Evolutionary conservation across 2,329 filamentous ascomycete species (phyloP).

Genomic region (Penicillium sp.): DNA sequence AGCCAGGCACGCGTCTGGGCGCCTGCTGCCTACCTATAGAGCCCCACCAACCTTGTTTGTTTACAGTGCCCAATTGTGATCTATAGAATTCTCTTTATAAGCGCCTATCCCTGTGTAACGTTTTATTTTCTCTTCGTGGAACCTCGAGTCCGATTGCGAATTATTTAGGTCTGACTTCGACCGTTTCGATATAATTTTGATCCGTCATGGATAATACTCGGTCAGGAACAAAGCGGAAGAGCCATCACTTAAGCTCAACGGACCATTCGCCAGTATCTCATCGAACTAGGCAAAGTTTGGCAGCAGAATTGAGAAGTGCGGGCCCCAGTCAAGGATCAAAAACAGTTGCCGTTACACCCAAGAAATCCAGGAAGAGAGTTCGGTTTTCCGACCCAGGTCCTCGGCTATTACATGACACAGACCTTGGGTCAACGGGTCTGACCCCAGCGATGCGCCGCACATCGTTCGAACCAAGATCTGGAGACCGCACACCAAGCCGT

Average conservation of each 20-base stretch:
- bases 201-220: conserved; percentile 28
- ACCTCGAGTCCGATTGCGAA: background rate
- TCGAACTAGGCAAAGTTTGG: conserved; percentile 16
- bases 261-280: conserved; percentile 18
- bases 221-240: conserved; percentile 28
- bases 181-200: background rate
- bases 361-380: conserved; percentile 42
- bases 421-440: conserved; percentile 41
- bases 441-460: conserved; percentile 46
- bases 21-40: conserved; percentile 17
- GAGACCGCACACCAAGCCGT: conserved; percentile 30
- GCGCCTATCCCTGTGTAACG: conserved; percentile 6
- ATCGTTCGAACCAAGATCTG: conserved; percentile 30
- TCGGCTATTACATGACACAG: conserved; percentile 19
- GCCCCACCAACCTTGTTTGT: conserved; percentile 26
- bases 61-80: conserved; percentile 23
- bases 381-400: conserved; percentile 48
- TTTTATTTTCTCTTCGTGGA: background rate
- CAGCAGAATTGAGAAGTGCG: background rate
- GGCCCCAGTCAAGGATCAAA: background rate
- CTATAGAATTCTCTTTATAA: conserved; percentile 18
- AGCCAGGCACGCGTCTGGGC: conserved; percentile 15
- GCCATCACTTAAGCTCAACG: conserved; percentile 17
- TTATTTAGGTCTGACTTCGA: background rate
- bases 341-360: conserved; percentile 26